These are phyloP conservation scores for Pseudozyma thailandica DNA, from an alignment of 1,284 basidiomycete species.

Conservation along the genomic window DNA sequence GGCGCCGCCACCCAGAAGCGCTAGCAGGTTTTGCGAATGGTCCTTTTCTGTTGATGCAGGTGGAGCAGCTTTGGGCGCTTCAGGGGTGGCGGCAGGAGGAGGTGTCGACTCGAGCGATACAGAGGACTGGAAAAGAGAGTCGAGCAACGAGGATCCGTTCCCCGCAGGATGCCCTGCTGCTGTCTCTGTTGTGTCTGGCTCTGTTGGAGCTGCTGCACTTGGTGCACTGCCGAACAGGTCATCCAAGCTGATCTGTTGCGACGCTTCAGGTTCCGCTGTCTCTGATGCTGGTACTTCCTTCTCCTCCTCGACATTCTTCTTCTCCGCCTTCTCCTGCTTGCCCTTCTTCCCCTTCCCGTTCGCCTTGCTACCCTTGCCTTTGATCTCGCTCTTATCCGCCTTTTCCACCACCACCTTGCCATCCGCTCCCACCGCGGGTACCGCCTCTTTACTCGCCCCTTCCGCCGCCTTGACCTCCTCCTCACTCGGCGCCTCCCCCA, in stretches of 20 bases:
- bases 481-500: conserved; percentile 31
- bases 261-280: background rate
- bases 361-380: conserved; percentile 19
- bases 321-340: conserved; percentile 20
- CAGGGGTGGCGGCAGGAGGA: background rate
- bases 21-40: conserved; percentile 23
- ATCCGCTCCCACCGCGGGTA: background rate
- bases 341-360: conserved; percentile 24
- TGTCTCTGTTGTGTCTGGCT: background rate
- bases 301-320: conserved; percentile 11
- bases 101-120: conserved; percentile 17
- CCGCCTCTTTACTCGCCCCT: conserved; percentile 3
- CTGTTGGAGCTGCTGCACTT: conserved; percentile 1
- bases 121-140: conserved; percentile 34
- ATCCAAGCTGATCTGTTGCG: conserved; percentile 38
- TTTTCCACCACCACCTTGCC: conserved; percentile 1
- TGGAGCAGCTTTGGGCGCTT: background rate
- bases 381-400: conserved; percentile 11
- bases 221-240: conserved; percentile 28
- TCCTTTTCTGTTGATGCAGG: background rate
- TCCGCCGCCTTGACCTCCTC: conserved; percentile 18
- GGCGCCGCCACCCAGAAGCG: conserved; percentile 12
- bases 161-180: background rate
- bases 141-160: conserved; percentile 22
- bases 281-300: background rate